These are phyloP conservation scores for Calonectria pseudoturangicola DNA, from an alignment of 2,329 filamentous ascomycete species.

Conservation along the genomic window DNA sequence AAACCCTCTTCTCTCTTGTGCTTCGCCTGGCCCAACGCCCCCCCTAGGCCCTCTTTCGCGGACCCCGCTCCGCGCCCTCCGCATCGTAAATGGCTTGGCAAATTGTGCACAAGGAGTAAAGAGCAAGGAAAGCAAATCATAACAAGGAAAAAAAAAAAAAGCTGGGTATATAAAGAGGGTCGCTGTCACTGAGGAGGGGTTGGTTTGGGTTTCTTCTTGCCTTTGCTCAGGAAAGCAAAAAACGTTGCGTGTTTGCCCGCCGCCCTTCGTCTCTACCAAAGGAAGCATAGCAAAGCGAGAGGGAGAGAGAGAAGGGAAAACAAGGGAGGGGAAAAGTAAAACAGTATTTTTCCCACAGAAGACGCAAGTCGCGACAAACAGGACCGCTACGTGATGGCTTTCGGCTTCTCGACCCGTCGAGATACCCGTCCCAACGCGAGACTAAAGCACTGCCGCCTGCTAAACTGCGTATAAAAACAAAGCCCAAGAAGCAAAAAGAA, in stretches of 20 bases:
- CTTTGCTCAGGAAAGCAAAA: slow-evolving; percentile 2
- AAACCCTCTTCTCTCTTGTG: slow-evolving; percentile 32
- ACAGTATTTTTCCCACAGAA: slow-evolving; percentile 24
- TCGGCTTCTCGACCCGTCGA: slow-evolving; percentile 51
- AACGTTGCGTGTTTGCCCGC: slow-evolving; percentile 7
- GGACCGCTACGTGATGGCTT: slow-evolving; percentile 53
- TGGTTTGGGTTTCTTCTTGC: background rate
- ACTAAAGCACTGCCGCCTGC: slow-evolving; percentile 54
- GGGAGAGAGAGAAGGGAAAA: background rate
- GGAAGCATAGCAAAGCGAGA: slow-evolving; percentile 2
- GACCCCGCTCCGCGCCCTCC: slow-evolving; percentile 25
- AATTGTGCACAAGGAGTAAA: background rate
- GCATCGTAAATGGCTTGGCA: slow-evolving; percentile 30
- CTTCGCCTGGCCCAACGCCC: slow-evolving; percentile 7
- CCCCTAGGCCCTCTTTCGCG: background rate
- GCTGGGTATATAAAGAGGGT: slow-evolving; percentile 40
- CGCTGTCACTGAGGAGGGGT: slow-evolving; percentile 12
- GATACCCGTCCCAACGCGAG: slow-evolving; percentile 52
- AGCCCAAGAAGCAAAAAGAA: background rate
- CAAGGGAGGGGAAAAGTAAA: slow-evolving; percentile 1
- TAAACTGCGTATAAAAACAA: slow-evolving; percentile 50
- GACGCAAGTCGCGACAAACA: slow-evolving; percentile 31
- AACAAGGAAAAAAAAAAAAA: slow-evolving; percentile 4
- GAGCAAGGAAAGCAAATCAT: background rate
- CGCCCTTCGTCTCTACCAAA: background rate